Base-by-base conservation (phyloP, 768 basidiomycete genomes). In the Boletus rufocinnamomeus region DNA sequence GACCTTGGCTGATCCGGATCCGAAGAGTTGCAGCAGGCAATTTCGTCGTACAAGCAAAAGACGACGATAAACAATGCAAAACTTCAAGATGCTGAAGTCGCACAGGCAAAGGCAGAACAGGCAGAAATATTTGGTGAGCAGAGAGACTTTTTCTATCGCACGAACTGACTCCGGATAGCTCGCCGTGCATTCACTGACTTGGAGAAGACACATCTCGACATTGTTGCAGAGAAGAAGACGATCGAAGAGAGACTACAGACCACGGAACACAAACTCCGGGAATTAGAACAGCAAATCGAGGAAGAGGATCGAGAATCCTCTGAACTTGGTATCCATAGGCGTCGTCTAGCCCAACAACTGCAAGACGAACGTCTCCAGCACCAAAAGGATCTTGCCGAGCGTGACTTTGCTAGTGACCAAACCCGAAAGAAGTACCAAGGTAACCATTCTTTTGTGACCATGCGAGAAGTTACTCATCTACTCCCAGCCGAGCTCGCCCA, bases 391-490 rank as follows among this genome's bases (percentile, higher is more conserved):
- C 79, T 92, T n/a, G 77, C 83, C 2, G 89, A 92, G 60, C 82
- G 89, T 6, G 90, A 92, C 71, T 90, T 91, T 69, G 76, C 86
- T 13, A 80, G 83, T 34, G 87, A 91, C 62, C 91, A 92, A 69
- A 91, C 90, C 3, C 82, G 88, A 60, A 90, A 92, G 79, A 92
- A 91, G 69, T 92, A 93, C 65, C 91, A 93, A 80, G 84, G 90
- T 88, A 72, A 56, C 71, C 1, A 30, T 21, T 43, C 11, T 32
- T 57, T 52, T 16, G 4, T 48, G 32, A 46, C 47, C 19, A 34
- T 55, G 21, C 37, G 30, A 52, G 46, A 63, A 13, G 52, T 52
- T 57, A 37, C 53, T 63, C 17, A 62, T 51, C 1, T 51, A 7
- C 37, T 48, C 41, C 38, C 57, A 91, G 91, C 84, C 30, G 89